A percentile compares a stretch with the other conserved stretches of the same genome.
Evolutionary conservation across 805 yeast species (phyloP).

Genomic region (Candida pseudoglaebosa): DNA sequence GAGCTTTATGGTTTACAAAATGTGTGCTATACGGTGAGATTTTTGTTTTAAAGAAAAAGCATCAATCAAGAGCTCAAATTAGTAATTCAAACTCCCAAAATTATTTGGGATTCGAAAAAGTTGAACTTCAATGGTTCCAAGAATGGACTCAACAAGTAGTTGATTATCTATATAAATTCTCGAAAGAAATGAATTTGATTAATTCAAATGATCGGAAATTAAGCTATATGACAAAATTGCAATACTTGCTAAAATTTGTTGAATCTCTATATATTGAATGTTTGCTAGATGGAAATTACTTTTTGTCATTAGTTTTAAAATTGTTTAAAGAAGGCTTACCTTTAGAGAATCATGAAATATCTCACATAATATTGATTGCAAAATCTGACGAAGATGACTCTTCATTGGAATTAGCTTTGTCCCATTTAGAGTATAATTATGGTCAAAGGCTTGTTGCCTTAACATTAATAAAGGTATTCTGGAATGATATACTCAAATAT

Average conservation of each 20-base stretch:
- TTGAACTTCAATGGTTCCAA: conserved; percentile 64
- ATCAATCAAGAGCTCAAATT: conserved; percentile 15
- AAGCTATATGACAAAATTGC: conserved; percentile 48
- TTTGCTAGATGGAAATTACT: conserved; percentile 57
- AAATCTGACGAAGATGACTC: conserved; percentile 21
- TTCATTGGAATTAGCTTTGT: conserved; percentile 5
- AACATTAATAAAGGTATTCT: conserved; percentile 59
- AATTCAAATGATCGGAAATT: conserved; percentile 26
- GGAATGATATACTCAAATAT: conserved; percentile 58
- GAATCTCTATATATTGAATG: conserved; percentile 67
- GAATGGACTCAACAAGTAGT: conserved; percentile 90
- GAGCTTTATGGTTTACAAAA: conserved; percentile 89
- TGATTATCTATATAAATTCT: conserved; percentile 50
- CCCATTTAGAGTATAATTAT: conserved; percentile 22
- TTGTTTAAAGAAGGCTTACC: conserved; percentile 41
- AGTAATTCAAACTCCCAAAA: conserved; percentile 8
- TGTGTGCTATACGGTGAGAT: conserved; percentile 79
- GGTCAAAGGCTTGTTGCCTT: conserved; percentile 34
- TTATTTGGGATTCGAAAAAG: conserved; percentile 14
- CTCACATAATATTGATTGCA: conserved; percentile 18
- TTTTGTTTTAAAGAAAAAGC: conserved; percentile 28
- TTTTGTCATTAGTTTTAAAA: conserved; percentile 61
- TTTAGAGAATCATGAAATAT: conserved; percentile 23
- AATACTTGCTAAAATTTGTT: conserved; percentile 56
- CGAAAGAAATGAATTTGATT: conserved; percentile 35